Percentiles rank a stretch among this genome's conserved stretches.
phyloP scores from a whole-genome alignment of 1,284 basidiomycete species.

The Rhodotorula mucilaginosa region DNA sequence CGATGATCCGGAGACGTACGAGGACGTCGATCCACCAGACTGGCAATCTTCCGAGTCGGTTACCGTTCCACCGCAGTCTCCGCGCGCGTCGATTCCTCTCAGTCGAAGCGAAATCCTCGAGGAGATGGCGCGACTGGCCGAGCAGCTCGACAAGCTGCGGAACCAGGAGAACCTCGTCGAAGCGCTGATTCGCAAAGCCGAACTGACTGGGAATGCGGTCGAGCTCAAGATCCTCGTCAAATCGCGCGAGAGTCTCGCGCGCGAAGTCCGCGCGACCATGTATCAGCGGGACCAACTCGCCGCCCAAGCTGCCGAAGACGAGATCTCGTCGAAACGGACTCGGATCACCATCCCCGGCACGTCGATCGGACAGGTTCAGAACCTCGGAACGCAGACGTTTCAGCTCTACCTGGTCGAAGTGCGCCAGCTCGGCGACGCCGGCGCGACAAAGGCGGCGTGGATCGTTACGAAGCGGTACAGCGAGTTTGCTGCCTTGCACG shows the following conservation, averaged over 20 bases:
- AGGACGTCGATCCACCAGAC: background rate
- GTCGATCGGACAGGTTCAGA: conserved; percentile 60
- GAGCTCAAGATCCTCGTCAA: conserved; percentile 78
- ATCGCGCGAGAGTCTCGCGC: conserved; percentile 73
- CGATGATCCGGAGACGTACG: conserved; percentile 45
- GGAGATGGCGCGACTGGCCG: conserved; percentile 71
- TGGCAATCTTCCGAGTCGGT: conserved; percentile 16
- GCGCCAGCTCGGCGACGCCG: conserved; percentile 74
- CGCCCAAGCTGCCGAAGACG: conserved; percentile 80
- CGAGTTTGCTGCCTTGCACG: conserved; percentile 87
- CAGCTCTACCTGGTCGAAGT: conserved; percentile 91
- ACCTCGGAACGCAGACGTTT: conserved; percentile 58
- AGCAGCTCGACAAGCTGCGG: conserved; percentile 71
- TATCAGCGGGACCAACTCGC: conserved; percentile 90
- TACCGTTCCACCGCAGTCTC: conserved; percentile 15
- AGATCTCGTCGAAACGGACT: conserved; percentile 74
- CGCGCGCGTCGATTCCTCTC: background rate
- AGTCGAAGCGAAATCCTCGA: conserved; percentile 54
- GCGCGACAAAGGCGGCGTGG: conserved; percentile 77
- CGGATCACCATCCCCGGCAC: conserved; percentile 70
- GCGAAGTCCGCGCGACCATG: conserved; percentile 76
- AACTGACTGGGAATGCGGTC: conserved; percentile 81
- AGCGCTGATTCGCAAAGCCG: conserved; percentile 85
- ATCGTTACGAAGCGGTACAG: conserved; percentile 87
- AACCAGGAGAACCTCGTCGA: conserved; percentile 79